Evolutionary conservation across 805 yeast species (phyloP).

Genomic region (Debaryomyces tyrocola): DNA sequence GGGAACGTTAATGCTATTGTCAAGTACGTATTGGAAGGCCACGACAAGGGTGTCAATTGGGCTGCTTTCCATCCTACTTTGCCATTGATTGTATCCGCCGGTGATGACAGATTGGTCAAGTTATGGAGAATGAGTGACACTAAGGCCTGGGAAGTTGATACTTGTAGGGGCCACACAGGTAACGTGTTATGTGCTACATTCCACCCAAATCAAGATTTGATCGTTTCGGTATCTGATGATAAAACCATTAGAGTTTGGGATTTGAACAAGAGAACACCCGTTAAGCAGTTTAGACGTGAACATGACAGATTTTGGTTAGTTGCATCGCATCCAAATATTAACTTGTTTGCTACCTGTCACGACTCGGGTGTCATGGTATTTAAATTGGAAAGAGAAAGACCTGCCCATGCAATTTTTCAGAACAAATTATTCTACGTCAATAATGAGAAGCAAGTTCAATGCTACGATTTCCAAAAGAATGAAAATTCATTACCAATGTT

Average conservation of each 20-base stretch:
- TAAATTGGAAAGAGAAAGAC: slow-evolving; percentile 96
- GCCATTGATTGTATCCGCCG: slow-evolving; percentile 92
- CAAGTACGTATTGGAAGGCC: slow-evolving; percentile 95
- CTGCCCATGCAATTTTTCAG: slow-evolving; percentile 76
- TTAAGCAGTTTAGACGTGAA: slow-evolving; percentile 91
- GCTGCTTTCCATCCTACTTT: slow-evolving; percentile 96
- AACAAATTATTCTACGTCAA: slow-evolving; percentile 76
- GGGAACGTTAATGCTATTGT: slow-evolving; percentile 94
- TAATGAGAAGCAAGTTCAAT: slow-evolving; percentile 82
- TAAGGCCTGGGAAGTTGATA: slow-evolving; percentile 98
- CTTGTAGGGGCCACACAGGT: slow-evolving; percentile 96
- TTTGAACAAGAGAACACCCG: slow-evolving; percentile 86
- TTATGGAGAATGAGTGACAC: slow-evolving; percentile 97
- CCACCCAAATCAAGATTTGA: slow-evolving; percentile 91
- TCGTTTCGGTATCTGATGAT: slow-evolving; percentile 93
- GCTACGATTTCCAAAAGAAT: slow-evolving; percentile 65
- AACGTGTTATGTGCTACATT: slow-evolving; percentile 86
- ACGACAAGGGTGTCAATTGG: slow-evolving; percentile 98
- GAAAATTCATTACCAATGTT: slow-evolving; percentile 74
- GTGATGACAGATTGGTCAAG: slow-evolving; percentile 93
- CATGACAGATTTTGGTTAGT: slow-evolving; percentile 93
- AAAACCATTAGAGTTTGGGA: slow-evolving; percentile 97
- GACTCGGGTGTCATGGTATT: slow-evolving; percentile 98
- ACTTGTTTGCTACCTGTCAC: slow-evolving; percentile 94
- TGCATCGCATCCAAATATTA: slow-evolving; percentile 84